phyloP scores from a whole-genome alignment of 805 yeast species.

The Komagataella phaffii region DNA sequence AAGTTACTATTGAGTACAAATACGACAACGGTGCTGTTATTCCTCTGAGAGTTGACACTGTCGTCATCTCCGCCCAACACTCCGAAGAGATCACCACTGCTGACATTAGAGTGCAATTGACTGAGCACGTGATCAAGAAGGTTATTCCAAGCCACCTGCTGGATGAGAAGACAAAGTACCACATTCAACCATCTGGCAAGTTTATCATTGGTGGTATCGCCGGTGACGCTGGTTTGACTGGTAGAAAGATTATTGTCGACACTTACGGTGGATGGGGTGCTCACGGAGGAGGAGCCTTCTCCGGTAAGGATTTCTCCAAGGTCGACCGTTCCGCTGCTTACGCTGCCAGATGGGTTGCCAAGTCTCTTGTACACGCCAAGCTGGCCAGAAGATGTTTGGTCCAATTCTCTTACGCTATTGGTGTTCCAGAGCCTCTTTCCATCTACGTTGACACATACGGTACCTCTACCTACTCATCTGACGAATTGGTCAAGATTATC shows the following conservation, averaged over 20 bases:
- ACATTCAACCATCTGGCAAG: slow-evolving; percentile 98
- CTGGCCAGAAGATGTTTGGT: slow-evolving; percentile 95
- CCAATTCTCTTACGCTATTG: slow-evolving; percentile 98
- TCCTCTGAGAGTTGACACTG: slow-evolving; percentile 94
- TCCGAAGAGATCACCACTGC: slow-evolving; percentile 92
- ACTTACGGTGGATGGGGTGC: slow-evolving; percentile 99
- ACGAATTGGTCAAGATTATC: slow-evolving; percentile 84
- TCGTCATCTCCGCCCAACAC: slow-evolving; percentile 96
- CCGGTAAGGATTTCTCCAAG: slow-evolving; percentile 99
- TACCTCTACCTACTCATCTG: slow-evolving; percentile 82
- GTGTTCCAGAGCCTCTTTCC: slow-evolving; percentile 99
- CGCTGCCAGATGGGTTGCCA: slow-evolving; percentile 99
- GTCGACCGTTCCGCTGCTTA: slow-evolving; percentile 99
- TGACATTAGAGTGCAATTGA: slow-evolving; percentile 71
- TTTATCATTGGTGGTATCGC: slow-evolving; percentile 99
- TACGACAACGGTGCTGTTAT: slow-evolving; percentile 90
- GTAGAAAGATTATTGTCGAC: slow-evolving; percentile 98
- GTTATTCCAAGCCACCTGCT: slow-evolving; percentile 84
- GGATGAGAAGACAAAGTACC: slow-evolving; percentile 92
- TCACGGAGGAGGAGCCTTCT: slow-evolving; percentile 99
- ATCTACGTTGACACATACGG: slow-evolving; percentile 97
- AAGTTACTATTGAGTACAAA: slow-evolving; percentile 94
- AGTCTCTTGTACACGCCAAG: slow-evolving; percentile 90
- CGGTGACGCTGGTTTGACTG: slow-evolving; percentile 99
- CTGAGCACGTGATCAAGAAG: slow-evolving; percentile 74